A percentile compares a stretch with the other conserved stretches of the same genome.
Conservation (phyloP, 441 rosid genomes). For the Populus hybrid region DNA sequence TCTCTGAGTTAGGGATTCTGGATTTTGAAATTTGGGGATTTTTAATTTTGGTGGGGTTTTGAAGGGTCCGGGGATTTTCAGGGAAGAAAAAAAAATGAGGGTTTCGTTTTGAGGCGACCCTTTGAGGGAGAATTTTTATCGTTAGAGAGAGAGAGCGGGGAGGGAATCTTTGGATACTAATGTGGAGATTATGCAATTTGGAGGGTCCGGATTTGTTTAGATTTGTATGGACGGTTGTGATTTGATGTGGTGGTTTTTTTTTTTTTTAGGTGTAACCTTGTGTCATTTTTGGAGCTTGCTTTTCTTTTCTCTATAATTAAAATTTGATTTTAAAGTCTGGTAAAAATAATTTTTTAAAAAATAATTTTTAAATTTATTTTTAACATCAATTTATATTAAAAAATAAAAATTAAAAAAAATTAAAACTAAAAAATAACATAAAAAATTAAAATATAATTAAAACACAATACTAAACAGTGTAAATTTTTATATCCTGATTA, state of each 20-base stretch:
- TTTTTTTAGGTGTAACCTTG: not conserved
- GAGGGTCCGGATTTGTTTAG: constrained; percentile 30
- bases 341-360: too few species aligned
- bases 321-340: too few species aligned
- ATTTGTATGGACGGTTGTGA: constrained; percentile 25
- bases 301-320: too few species aligned
- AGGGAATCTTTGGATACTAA: not conserved
- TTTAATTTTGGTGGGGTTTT: not conserved
- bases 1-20: not conserved
- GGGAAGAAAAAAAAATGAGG: constrained; percentile 18
- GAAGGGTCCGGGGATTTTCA: not conserved
- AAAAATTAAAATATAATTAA: too few species aligned
- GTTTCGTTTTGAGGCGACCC: constrained; percentile 28
- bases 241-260: constrained; percentile 1
- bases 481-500: too few species aligned
- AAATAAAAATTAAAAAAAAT: too few species aligned
- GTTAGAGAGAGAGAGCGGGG: not conserved
- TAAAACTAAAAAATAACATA: too few species aligned
- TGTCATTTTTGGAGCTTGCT: not conserved
- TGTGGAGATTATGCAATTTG: constrained; percentile 3
- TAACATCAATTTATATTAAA: too few species aligned
- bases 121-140: not conserved
- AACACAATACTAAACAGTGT: too few species aligned
- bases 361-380: too few species aligned
- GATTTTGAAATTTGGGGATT: not conserved